Percentiles rank a stretch among this genome's conserved stretches.
These are phyloP conservation scores for Trichosporon asahii DNA, from an alignment of 1,284 basidiomycete genomes.

Conservation along the genomic window DNA sequence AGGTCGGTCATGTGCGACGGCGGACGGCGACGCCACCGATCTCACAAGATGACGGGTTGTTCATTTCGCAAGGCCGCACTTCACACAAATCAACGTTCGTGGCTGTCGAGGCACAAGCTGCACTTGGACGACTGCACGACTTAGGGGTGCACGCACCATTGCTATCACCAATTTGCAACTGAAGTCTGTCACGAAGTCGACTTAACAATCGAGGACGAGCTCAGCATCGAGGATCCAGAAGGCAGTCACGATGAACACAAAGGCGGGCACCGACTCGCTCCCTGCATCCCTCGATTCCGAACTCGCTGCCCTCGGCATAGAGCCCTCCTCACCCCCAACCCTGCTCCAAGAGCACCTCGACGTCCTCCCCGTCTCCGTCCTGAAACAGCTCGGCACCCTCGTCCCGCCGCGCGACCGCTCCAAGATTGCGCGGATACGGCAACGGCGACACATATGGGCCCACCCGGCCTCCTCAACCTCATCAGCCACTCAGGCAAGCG, in stretches of 20 bases:
- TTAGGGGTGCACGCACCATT: no score
- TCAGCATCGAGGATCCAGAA: no score
- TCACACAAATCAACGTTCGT: no score
- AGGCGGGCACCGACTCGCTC: not conserved
- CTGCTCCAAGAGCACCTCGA: not conserved
- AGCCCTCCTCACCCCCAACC: not conserved
- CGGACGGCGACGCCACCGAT: not conserved
- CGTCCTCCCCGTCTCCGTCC: conserved; percentile 7
- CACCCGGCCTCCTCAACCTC: not conserved
- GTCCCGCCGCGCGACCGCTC: conserved; percentile 37
- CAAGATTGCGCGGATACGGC: conserved; percentile 37
- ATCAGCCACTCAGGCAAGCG: not conserved
- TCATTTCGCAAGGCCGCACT: no score
- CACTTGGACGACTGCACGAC: no score
- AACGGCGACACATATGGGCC: conserved; percentile 38
- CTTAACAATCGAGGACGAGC: no score
- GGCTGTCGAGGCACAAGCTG: no score
- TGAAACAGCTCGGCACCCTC: not conserved
- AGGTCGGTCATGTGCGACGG: not conserved
- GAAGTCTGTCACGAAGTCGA: no score
- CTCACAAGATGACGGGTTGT: no score
- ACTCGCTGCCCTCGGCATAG: not conserved
- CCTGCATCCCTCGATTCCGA: not conserved
- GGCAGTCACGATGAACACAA: no score
- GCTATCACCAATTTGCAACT: no score